These are phyloP conservation scores for Ophiosphaerella korrae DNA, from an alignment of 2,329 filamentous ascomycete genomes.

Conservation along the genomic window DNA sequence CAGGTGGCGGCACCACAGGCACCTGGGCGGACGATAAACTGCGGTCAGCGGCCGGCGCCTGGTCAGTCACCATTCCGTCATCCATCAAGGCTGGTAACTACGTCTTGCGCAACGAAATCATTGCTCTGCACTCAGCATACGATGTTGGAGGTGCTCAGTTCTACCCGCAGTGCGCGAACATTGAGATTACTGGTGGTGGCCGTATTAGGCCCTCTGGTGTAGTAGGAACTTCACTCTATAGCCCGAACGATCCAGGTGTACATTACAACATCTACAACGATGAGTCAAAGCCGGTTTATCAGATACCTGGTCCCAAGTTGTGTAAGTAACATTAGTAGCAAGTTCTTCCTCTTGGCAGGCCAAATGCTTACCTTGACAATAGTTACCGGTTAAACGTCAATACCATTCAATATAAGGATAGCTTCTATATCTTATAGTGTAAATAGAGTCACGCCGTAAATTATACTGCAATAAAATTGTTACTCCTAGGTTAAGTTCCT, in stretches of 20 bases:
- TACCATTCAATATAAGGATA: too few relatives aligned
- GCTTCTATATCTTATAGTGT: too few relatives aligned
- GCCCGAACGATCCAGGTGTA: constrained; percentile 62
- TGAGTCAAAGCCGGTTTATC: neutral
- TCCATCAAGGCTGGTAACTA: constrained; percentile 62
- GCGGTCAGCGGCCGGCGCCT: constrained; percentile 54
- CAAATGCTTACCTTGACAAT: too few relatives aligned
- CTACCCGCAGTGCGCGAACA: constrained; percentile 55
- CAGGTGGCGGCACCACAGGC: constrained; percentile 56
- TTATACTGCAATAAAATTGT: too few relatives aligned
- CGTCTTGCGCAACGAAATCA: constrained; percentile 64
- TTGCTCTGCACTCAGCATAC: constrained; percentile 63
- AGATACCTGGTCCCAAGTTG: too few relatives aligned
- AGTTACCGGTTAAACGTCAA: too few relatives aligned
- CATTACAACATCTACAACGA: constrained; percentile 63
- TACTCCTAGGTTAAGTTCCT: too few relatives aligned
- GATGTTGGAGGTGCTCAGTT: constrained; percentile 51
- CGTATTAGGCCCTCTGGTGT: constrained; percentile 53
- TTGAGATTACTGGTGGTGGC: constrained; percentile 57
- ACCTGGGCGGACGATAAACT: constrained; percentile 63
- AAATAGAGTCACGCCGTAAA: too few relatives aligned
- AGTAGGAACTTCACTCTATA: constrained; percentile 61
- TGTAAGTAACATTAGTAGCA: too few relatives aligned
- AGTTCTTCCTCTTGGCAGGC: too few relatives aligned
- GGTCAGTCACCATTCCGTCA: constrained; percentile 58